Percentiles rank a stretch among this genome's conserved stretches.
Evolutionary conservation across 805 yeast genomes (phyloP).

Genomic region (Starmerella vitae): DNA sequence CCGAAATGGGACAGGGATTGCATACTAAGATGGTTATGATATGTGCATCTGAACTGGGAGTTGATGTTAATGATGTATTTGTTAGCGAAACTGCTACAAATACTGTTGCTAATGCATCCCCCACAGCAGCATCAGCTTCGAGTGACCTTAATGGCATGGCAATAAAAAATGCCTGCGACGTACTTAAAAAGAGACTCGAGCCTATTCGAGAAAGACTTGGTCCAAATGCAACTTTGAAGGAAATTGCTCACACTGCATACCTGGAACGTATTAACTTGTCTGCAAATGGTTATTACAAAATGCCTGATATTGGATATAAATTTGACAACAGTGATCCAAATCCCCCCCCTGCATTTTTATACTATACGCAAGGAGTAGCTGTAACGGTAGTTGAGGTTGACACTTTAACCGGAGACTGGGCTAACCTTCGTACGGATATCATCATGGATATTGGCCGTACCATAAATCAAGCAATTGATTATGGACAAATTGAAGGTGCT

Average conservation of each 20-base stretch:
- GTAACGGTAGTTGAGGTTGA: conserved; percentile 34
- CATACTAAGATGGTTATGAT: conserved; percentile 39
- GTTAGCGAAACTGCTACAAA: conserved; percentile 37
- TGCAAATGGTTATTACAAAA: conserved; percentile 39
- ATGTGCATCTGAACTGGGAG: conserved; percentile 33
- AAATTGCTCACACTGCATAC: conserved; percentile 33
- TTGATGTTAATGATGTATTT: conserved; percentile 32
- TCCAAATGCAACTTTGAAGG: conserved; percentile 30
- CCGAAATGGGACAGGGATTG: conserved; percentile 39
- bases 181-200: conserved; percentile 31
- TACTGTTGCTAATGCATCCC: conserved; percentile 36
- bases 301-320: conserved; percentile 36
- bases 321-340: conserved; percentile 29
- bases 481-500: conserved; percentile 41
- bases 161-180: conserved; percentile 36
- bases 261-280: conserved; percentile 34
- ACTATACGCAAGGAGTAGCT: conserved; percentile 37
- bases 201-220: conserved; percentile 31
- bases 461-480: conserved; percentile 37
- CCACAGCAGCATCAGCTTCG: conserved; percentile 40
- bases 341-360: conserved; percentile 33
- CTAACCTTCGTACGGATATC: conserved; percentile 32
- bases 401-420: conserved; percentile 38
- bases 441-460: conserved; percentile 40
- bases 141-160: conserved; percentile 40